Base-by-base conservation (phyloP, 1,284 basidiomycete genomes). In the Ceratobasidium sp. region DNA sequence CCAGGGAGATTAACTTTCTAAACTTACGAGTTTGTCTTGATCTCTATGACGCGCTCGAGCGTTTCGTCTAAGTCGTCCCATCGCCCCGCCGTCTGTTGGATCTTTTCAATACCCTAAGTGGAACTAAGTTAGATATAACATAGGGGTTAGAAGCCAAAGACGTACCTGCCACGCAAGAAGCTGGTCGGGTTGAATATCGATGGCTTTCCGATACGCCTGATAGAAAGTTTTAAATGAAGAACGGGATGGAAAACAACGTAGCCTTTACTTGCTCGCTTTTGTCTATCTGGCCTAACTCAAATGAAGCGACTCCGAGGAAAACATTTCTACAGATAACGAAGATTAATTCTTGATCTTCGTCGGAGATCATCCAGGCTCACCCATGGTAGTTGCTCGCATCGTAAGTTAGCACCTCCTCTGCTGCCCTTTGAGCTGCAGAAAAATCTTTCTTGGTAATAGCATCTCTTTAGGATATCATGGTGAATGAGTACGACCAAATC, bases 351-450 rank as follows among this genome's bases (percentile, higher is more conserved):
- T 26, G 9, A 70, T 70, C 55, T 69, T 57, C n/a, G n/a, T n/a
- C n/a, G n/a, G n/a, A n/a, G 28, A 62, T 18, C 49, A 58, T 57
- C 73, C 59, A n/a, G 73, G 57, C 91, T 79, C 80, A 96, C 93
- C 90, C 92, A 77, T 91, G 89, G 77, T 94, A 93, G 78, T 92
- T 93, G 55, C 88, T 87, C 2, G 91, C 85, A 73, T 94, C 93
- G 77, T 88, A 89, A 52, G 91, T 89, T 44, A 93, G 82, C 16
- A 88, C 88, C 73, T 89, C 85, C 26, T 85, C 81, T 13, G 89
- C 88, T 32, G 90, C 86, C 75, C 88, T 85, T 75, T 87, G 89
- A 7, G 94, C 95, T n/a, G 82, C 82, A 26, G 84, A 81, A 75
- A 87, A 94, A 76, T 96, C 89, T 79, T 93, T 93, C 79, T 89